Evolutionary conservation across 148 eudicot species (phyloP).

Genomic region (Gaultheria prostrata): DNA sequence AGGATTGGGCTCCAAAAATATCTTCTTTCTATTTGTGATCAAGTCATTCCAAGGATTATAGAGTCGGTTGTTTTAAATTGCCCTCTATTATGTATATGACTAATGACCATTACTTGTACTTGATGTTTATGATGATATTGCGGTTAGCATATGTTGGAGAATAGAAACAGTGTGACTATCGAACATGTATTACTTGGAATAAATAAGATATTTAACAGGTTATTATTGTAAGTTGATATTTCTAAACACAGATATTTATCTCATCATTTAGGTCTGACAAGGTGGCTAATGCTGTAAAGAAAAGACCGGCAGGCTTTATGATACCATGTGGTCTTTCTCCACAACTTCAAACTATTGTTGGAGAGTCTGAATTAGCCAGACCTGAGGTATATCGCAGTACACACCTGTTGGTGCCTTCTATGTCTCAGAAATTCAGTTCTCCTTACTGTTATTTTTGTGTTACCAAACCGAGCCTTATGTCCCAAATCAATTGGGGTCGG

Average conservation of each 20-base stretch:
- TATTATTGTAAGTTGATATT: neutral
- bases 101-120: neutral
- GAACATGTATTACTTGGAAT: neutral
- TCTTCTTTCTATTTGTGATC: neutral
- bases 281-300: conserved; percentile 29
- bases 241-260: conserved; percentile 2
- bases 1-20: neutral
- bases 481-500: no score
- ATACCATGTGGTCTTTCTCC: conserved; percentile 60
- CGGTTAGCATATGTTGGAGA: neutral
- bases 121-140: neutral
- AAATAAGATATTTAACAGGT: neutral
- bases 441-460: neutral
- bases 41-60: neutral
- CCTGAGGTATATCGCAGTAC: conserved; percentile 44
- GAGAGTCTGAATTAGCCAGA: conserved; percentile 59
- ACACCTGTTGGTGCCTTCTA: neutral
- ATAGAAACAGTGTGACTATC: neutral
- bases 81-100: neutral
- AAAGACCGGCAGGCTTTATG: conserved; percentile 45
- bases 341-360: conserved; percentile 55
- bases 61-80: neutral
- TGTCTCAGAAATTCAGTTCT: neutral
- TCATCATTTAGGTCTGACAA: conserved; percentile 26
- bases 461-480: no score